phyloP scores from a whole-genome alignment of 2,329 filamentous ascomycete species.

The Fusarium sambucinum region DNA sequence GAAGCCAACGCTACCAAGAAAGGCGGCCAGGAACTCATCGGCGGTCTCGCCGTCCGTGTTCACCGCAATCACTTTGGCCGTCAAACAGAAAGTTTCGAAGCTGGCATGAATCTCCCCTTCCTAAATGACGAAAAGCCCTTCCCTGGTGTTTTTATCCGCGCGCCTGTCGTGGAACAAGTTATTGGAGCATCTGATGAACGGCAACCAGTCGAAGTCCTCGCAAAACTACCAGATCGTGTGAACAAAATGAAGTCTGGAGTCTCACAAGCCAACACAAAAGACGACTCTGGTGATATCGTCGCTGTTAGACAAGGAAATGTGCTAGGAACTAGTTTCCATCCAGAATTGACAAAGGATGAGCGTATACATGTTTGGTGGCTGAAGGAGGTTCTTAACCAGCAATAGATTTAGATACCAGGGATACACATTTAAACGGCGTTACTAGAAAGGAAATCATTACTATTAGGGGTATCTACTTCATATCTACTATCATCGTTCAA shows the following conservation, averaged over 20 bases:
- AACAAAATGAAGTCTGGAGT: conserved; percentile 55
- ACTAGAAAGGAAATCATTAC: conserved; percentile 17
- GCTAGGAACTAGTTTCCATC: conserved; percentile 95
- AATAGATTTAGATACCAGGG: conserved; percentile 32
- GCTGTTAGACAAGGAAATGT: conserved; percentile 92
- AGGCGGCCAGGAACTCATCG: conserved; percentile 92
- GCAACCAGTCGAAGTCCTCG: conserved; percentile 63
- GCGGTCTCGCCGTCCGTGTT: conserved; percentile 89
- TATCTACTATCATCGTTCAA: neutral
- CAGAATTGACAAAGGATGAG: conserved; percentile 88
- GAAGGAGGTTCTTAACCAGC: conserved; percentile 64
- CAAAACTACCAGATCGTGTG: conserved; percentile 59
- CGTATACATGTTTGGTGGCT: conserved; percentile 97
- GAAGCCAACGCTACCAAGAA: conserved; percentile 89
- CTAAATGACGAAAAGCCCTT: conserved; percentile 66
- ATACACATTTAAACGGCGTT: conserved; percentile 27
- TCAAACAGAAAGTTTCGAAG: conserved; percentile 91
- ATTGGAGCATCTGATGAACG: conserved; percentile 56
- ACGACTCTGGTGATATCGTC: conserved; percentile 79
- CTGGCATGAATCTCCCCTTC: conserved; percentile 79
- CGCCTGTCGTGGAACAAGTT: conserved; percentile 90
- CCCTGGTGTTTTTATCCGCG: conserved; percentile 90
- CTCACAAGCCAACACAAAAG: conserved; percentile 54
- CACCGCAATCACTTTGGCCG: conserved; percentile 96
- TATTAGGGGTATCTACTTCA: conserved; percentile 20